A percentile compares a stretch with the other conserved stretches of the same genome.
Conservation (phyloP, 176 grass and related monocot genomes). For the Chrysopogon serrulatus region DNA sequence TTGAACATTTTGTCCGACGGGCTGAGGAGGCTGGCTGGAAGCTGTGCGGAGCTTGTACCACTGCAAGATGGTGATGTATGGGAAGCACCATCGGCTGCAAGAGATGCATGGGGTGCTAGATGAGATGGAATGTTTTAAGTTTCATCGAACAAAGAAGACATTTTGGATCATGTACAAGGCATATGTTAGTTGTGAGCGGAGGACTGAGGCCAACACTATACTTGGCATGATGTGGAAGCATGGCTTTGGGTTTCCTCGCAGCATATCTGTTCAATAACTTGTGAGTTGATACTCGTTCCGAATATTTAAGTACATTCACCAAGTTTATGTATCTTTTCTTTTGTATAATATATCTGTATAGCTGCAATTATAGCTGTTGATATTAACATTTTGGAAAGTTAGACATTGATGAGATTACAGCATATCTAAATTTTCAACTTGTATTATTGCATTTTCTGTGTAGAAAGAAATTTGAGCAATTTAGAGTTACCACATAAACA, state of each 20-base stretch:
- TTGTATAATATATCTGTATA: neutral
- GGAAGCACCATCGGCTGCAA: conserved; percentile 44
- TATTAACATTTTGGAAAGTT: neutral
- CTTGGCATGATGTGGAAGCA: conserved; percentile 83
- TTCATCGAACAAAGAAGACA: conserved; percentile 77
- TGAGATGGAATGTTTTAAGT: conserved; percentile 70
- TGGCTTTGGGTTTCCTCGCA: conserved; percentile 33
- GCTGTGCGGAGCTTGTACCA: conserved; percentile 81
- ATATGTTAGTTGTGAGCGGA: conserved; percentile 48
- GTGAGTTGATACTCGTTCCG: conserved; percentile 25
- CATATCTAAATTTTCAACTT: neutral
- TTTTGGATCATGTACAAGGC: conserved; percentile 87
- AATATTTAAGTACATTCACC: neutral
- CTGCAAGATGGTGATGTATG: conserved; percentile 98
- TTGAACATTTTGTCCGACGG: conserved; percentile 48
- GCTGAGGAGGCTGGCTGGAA: conserved; percentile 76
- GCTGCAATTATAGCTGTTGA: neutral
- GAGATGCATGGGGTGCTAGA: conserved; percentile 78
- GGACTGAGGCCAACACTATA: conserved; percentile 51
- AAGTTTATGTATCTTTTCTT: conserved; percentile 5
- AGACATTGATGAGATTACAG: neutral
- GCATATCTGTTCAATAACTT: conserved; percentile 27
- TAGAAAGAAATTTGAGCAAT: neutral
- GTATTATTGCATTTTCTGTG: neutral
- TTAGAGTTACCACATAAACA: neutral